phyloP scores from a whole-genome alignment of 306 rosid genomes.

The Vigna trinervia region DNA sequence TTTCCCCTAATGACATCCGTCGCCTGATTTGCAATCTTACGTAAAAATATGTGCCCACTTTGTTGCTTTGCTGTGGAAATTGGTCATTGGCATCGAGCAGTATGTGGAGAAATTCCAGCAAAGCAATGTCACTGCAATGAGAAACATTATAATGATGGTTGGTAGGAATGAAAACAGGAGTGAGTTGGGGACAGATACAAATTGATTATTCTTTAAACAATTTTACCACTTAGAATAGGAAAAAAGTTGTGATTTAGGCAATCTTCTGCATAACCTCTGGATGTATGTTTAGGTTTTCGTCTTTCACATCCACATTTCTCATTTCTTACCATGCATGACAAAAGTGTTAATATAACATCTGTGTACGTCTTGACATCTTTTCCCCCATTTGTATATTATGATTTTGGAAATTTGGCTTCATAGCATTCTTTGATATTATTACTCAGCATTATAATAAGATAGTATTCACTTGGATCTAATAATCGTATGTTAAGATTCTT shows the following conservation, averaged over 20 bases:
- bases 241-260: not conserved
- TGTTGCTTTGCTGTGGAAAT: constrained; percentile 26
- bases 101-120: constrained; percentile 24
- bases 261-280: constrained; percentile 10
- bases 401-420: not conserved
- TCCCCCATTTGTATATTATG: not conserved
- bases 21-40: constrained; percentile 16
- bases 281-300: not conserved
- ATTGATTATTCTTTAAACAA: constrained; percentile 3
- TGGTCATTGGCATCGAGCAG: constrained; percentile 14
- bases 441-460: not conserved
- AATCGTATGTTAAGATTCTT: not conserved
- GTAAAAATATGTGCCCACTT: constrained; percentile 2
- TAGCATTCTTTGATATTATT: not conserved
- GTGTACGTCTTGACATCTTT: not conserved
- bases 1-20: not conserved
- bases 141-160: constrained; percentile 13
- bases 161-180: constrained; percentile 7
- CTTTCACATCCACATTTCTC: not conserved
- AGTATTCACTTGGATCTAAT: not conserved
- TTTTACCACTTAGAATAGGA: not conserved
- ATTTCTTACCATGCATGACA: not conserved
- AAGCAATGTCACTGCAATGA: constrained; percentile 12
- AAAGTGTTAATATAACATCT: not conserved
- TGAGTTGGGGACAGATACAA: constrained; percentile 3